Conservation (phyloP, 305 asterid genomes). For the Fraxinus paxiana region DNA sequence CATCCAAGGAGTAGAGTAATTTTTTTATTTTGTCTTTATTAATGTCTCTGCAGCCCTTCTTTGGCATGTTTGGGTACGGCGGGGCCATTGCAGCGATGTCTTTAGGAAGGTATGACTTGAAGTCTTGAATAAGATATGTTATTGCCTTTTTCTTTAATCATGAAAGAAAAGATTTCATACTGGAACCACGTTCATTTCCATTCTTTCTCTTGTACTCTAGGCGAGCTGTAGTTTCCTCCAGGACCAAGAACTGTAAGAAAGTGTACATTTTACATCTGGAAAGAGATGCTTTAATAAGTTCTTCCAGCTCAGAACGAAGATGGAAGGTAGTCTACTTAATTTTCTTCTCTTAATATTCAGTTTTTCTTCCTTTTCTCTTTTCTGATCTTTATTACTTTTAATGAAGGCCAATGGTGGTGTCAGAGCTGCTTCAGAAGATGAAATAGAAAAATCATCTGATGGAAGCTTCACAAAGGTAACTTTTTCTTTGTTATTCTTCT, state of each 20-base stretch:
- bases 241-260: constrained; percentile 47
- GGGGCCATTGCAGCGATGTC: constrained; percentile 76
- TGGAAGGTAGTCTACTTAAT: constrained; percentile 59
- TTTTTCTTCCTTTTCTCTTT: background rate
- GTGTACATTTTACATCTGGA: constrained; percentile 56
- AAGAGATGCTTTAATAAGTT: constrained; percentile 54
- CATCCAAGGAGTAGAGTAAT: background rate
- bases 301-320: constrained; percentile 38
- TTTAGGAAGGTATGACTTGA: constrained; percentile 60
- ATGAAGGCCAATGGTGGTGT: constrained; percentile 63
- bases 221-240: constrained; percentile 59
- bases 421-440: constrained; percentile 48
- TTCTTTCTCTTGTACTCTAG: constrained; percentile 30
- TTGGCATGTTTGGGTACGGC: constrained; percentile 86
- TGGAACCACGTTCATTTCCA: background rate
- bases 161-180: constrained; percentile 5
- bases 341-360: constrained; percentile 11
- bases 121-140: constrained; percentile 14
- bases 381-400: constrained; percentile 16
- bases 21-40: constrained; percentile 10
- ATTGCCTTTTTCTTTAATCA: constrained; percentile 11
- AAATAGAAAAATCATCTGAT: constrained; percentile 36
- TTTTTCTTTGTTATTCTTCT: background rate
- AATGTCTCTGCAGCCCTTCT: constrained; percentile 60
- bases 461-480: constrained; percentile 72